Base-by-base conservation (phyloP, 2,329 filamentous ascomycete genomes). In the Alternaria dauci region DNA sequence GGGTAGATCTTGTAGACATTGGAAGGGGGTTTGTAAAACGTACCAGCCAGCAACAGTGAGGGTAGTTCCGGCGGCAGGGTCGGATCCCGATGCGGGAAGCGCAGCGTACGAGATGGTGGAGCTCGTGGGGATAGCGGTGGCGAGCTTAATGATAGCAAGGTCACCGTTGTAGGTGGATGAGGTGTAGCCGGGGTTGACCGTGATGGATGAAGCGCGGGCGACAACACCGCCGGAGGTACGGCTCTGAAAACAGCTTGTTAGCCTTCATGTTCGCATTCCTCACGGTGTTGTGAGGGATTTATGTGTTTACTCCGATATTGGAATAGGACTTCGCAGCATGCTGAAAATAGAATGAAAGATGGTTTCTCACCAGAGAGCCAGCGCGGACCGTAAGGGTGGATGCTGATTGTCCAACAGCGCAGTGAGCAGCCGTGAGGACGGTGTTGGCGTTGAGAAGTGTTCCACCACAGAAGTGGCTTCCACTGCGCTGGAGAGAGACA, bases 381-480 rank as follows among this genome's bases (percentile, higher is more conserved):
- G 67, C 63, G 43, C 71, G 71, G 34, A 75, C 54, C 4, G n/a
- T 25, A 28, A 52, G 28, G 26, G 16, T 47, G 12, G 46, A 50
- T 20, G 20, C 30, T 36, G 30, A 38, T 20, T 38, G 20, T 23
- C 58, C 61, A 5, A 63, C 63, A 47, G 61, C 62, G 61, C 72
- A 75, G 63, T 75, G 72, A 61, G 65, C 71, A 26, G 71, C 71
- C 5, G 71, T 73, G 50, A 75, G 43, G 46, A 75, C 67, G 7
- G 72, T 75, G 69, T 70, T 67, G 36, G 60, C 63, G 62, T 75
- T 68, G 46, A 75, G n/a, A 14, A 74, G 61, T n/a, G 69, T 60
- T 23, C 70, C 72, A 62, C 72, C 72, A 54, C 72, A 75, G 66
- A 68, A 64, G 58, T 74, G 71, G 23, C 56, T 58, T 23, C 70